A percentile compares a stretch with the other conserved stretches of the same genome.
phyloP scores from a whole-genome alignment of 331 rosid species.

The Quercus phellos region DNA sequence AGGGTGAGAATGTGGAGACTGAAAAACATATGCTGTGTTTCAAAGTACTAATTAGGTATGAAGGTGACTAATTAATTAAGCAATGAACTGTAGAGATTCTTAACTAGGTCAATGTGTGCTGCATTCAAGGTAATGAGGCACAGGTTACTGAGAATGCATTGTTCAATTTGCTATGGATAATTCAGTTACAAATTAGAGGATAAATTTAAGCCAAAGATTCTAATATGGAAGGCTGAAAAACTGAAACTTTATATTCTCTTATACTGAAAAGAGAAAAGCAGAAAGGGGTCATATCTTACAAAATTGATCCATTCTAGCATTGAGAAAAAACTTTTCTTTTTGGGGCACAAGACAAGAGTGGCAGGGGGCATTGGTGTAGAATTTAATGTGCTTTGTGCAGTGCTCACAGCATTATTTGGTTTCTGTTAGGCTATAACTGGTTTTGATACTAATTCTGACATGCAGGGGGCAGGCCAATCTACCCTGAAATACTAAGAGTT shows the following conservation, averaged over 20 bases:
- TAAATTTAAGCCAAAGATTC: too few relatives aligned
- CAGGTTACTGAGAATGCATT: not conserved
- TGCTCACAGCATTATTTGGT: not conserved
- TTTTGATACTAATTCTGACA: not conserved
- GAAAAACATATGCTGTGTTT: not conserved
- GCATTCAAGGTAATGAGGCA: not conserved
- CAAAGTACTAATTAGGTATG: too few relatives aligned
- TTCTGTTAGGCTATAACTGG: not conserved
- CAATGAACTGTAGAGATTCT: not conserved
- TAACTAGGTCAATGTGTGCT: too few relatives aligned
- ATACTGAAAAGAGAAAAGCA: too few relatives aligned
- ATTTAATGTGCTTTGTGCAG: not conserved
- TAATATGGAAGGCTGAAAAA: too few relatives aligned
- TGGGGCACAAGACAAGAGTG: too few relatives aligned
- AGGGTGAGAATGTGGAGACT: not conserved
- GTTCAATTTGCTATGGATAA: not conserved
- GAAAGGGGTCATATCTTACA: not conserved
- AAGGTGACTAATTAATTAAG: not conserved
- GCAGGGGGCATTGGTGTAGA: not conserved
- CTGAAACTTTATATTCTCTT: too few relatives aligned
- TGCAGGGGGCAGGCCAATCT: constrained; percentile 40
- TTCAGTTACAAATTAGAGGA: too few relatives aligned
- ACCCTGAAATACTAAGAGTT: constrained; percentile 45
- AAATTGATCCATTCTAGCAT: too few relatives aligned
- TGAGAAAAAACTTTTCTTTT: too few relatives aligned